Base-by-base conservation (phyloP, 768 basidiomycete species). In the Candolleomyces aberdarensis region DNA sequence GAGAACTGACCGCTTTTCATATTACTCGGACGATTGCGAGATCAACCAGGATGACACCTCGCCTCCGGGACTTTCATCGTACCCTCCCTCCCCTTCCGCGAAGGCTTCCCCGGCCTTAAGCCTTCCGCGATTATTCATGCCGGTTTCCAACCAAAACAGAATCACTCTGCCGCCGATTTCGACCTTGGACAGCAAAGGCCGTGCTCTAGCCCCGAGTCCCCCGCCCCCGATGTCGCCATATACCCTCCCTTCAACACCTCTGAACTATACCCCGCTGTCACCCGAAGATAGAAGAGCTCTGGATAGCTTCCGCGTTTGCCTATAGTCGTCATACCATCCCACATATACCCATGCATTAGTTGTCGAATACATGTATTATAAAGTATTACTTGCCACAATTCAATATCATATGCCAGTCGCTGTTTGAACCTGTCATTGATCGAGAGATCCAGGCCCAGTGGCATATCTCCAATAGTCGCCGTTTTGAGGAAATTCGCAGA, bases 251-350 rank as follows among this genome's bases (percentile, higher is more conserved):
- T 36, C 65, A 58, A 67, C 69, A 7, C 66, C 68, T 26, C 56
- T 54, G 3, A 64, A 68, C 6, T 79, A 78, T 72, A 76, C 75
- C 36, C 77, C 73, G 63, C 76, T 75, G 53, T 85, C 84, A 10
- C 74, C 80, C 50, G 86, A 87, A 68, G 86, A 87, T 69, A 80
- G 79, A 59, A 78, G 84, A 57, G 83, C 78, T n/a, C 68, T 87
- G 57, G 79, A 78, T 63, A 81, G 82, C 49, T 81, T 87, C 67
- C 48, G 77, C 79, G 26, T 69, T 85, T 55, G 86, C 71, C 73
- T 59, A 36, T 64, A 55, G 47, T 29, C 41, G 32, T 36, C 20
- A 39, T 46, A 36, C 46, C 50, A 58, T 58, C 41, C 15, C 20
- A 36, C 55, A 55, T 46, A 46, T 46, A 46, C 44, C 44, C 40